Conservation (phyloP, 2,329 filamentous ascomycete genomes). For the Metarhizium rileyi region DNA sequence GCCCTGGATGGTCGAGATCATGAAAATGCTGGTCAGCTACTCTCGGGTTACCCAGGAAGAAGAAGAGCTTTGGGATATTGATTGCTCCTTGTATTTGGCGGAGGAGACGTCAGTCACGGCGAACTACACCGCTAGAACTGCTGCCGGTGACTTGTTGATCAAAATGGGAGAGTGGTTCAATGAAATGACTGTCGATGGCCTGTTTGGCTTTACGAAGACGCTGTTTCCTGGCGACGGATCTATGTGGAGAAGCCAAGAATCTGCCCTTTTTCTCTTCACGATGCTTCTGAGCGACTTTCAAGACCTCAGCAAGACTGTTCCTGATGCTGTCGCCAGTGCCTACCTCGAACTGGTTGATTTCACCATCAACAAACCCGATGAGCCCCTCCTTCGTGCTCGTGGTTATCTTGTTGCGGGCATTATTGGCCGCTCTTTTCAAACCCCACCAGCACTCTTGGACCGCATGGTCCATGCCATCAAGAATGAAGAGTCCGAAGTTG, state of each 20-base stretch:
- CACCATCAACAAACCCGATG: constrained; percentile 57
- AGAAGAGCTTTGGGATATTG: constrained; percentile 91
- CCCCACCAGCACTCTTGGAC: constrained; percentile 57
- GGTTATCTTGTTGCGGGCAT: constrained; percentile 81
- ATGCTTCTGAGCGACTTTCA: constrained; percentile 75
- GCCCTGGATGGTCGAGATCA: constrained; percentile 78
- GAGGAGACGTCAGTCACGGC: constrained; percentile 92
- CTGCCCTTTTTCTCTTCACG: constrained; percentile 75
- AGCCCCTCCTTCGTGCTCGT: constrained; percentile 73
- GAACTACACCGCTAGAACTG: constrained; percentile 91
- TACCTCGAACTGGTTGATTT: constrained; percentile 76
- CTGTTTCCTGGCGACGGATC: constrained; percentile 52
- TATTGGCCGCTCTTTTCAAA: constrained; percentile 59
- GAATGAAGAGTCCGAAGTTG: constrained; percentile 71
- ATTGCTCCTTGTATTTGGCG: constrained; percentile 88
- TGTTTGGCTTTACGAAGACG: constrained; percentile 66
- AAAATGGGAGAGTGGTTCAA: constrained; percentile 88
- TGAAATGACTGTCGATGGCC: constrained; percentile 63
- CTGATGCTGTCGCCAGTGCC: constrained; percentile 56
- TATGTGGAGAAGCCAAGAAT: constrained; percentile 60
- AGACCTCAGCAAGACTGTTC: constrained; percentile 65
- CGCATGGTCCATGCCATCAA: constrained; percentile 67
- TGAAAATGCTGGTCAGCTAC: constrained; percentile 77
- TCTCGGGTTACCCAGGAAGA: constrained; percentile 88
- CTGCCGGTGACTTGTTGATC: constrained; percentile 83